Evolutionary conservation across 345 rosid genomes (phyloP).

Genomic region (Linum trigynum): DNA sequence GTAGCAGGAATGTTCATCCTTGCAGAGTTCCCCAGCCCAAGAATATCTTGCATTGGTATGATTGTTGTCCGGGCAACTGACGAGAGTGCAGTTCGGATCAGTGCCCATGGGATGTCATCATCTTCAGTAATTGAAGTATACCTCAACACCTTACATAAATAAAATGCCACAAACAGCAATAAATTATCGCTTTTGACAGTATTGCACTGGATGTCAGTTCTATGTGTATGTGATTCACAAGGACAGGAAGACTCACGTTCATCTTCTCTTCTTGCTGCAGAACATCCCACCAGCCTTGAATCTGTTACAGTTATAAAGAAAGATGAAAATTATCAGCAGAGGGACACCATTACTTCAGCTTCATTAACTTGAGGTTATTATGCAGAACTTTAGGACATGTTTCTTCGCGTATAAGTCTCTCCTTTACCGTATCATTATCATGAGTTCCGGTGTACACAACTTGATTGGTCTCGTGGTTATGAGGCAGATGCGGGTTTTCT

Average conservation of each 20-base stretch:
- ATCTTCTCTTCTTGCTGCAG: conserved; percentile 52
- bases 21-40: conserved; percentile 67
- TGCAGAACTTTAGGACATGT: neutral
- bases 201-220: neutral
- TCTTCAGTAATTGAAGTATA: conserved; percentile 52
- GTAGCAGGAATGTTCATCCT: conserved; percentile 94
- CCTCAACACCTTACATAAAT: conserved; percentile 41
- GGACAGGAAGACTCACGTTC: conserved; percentile 39
- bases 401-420: conserved; percentile 4
- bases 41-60: conserved; percentile 87
- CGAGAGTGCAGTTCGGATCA: conserved; percentile 53
- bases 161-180: neutral
- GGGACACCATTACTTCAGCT: neutral
- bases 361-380: neutral
- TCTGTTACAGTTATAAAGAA: conserved; percentile 28
- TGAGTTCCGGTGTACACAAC: conserved; percentile 98
- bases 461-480: conserved; percentile 81
- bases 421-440: conserved; percentile 81
- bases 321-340: neutral
- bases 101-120: conserved; percentile 52
- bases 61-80: conserved; percentile 70
- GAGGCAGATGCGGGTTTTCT: conserved; percentile 85
- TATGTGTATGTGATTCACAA: no score
- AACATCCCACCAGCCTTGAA: conserved; percentile 76
- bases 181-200: no score